A percentile compares a stretch with the other conserved stretches of the same genome.
Conservation (phyloP, 495 filamentous ascomycete species). For the Tuber umbilicatum region DNA sequence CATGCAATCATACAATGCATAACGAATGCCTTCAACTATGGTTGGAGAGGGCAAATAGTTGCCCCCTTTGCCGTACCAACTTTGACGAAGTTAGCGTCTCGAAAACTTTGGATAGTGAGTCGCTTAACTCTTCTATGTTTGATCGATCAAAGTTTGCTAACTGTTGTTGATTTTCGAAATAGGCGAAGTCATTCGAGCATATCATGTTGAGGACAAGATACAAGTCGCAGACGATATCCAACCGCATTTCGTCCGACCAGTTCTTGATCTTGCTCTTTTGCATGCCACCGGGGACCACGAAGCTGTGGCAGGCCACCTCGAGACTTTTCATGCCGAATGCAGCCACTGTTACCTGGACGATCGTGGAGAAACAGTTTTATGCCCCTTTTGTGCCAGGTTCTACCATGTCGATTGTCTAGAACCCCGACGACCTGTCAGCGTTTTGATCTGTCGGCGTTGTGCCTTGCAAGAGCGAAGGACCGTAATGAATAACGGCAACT, state of each 20-base stretch:
- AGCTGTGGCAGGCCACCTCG: not conserved
- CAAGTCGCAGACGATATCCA: constrained; percentile 63
- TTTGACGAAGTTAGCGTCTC: constrained; percentile 86
- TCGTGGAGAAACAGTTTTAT: not conserved
- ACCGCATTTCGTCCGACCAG: not conserved
- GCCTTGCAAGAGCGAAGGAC: not conserved
- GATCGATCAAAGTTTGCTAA: constrained; percentile 38
- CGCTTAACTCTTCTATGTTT: constrained; percentile 8
- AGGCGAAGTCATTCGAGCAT: constrained; percentile 73
- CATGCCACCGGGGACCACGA: not conserved
- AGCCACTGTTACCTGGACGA: not conserved
- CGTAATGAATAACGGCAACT: not conserved
- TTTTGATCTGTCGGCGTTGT: constrained; percentile 4
- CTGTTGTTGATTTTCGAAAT: constrained; percentile 42
- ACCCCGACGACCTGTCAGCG: not conserved
- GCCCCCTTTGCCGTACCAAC: constrained; percentile 84
- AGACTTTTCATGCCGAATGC: not conserved
- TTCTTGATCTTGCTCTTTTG: not conserved
- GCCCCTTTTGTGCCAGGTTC: not conserved
- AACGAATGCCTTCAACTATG: constrained; percentile 86
- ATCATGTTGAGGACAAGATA: constrained; percentile 77
- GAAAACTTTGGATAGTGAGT: constrained; percentile 68
- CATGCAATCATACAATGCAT: constrained; percentile 85
- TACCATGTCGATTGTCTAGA: not conserved
- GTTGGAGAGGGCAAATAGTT: constrained; percentile 94